Percentiles rank a stretch among this genome's conserved stretches.
Conservation (phyloP, 2,329 filamentous ascomycete species). For the Tympanopsis confertula region DNA sequence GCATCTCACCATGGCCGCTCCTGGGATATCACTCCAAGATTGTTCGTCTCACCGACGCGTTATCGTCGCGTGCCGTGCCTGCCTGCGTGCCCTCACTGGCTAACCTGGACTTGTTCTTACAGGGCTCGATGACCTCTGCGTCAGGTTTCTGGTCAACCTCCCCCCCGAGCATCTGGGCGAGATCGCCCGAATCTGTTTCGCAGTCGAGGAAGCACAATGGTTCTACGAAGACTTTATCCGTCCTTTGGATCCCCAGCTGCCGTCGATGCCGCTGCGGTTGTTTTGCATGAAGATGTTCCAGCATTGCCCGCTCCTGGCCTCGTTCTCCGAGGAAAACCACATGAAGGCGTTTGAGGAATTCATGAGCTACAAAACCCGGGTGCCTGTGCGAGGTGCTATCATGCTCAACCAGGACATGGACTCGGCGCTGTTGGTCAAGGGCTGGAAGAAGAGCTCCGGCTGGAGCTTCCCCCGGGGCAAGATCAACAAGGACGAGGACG, state of each 20-base stretch:
- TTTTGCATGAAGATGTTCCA: constrained; percentile 89
- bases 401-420: constrained; percentile 92
- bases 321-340: constrained; percentile 68
- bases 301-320: constrained; percentile 79
- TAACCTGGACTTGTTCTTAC: constrained; percentile 6
- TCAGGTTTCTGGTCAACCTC: constrained; percentile 95
- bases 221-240: constrained; percentile 99
- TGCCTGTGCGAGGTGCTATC: constrained; percentile 89
- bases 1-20: no score
- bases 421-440: constrained; percentile 82
- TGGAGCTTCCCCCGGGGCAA: constrained; percentile 97
- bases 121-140: constrained; percentile 96
- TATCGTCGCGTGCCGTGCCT: no score
- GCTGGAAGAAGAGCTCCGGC: constrained; percentile 94
- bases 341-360: constrained; percentile 83
- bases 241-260: constrained; percentile 72
- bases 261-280: constrained; percentile 70
- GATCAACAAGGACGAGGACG: constrained; percentile 94
- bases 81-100: neutral
- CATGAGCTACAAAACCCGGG: constrained; percentile 82
- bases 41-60: no score
- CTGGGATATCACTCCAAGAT: no score
- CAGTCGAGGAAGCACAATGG: constrained; percentile 99
- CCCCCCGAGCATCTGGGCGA: constrained; percentile 81
- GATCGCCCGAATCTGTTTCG: constrained; percentile 91